Conservation (phyloP, 2,329 filamentous ascomycete species). For the Fusarium bactridioides region DNA sequence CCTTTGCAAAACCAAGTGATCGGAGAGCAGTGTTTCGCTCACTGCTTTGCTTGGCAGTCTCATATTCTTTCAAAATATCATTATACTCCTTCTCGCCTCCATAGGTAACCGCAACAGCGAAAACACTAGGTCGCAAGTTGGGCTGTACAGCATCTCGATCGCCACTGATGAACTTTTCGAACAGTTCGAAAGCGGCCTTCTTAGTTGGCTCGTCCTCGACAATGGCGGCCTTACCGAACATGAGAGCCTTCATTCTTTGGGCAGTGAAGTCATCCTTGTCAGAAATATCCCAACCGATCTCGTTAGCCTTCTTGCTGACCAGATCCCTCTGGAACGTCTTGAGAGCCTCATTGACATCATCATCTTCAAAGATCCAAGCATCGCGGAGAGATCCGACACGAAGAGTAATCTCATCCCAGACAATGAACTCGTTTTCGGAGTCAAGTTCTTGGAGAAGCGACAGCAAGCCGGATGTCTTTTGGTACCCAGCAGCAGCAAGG, state of each 20-base stretch:
- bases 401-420: slow-evolving; percentile 91
- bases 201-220: slow-evolving; percentile 81
- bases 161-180: slow-evolving; percentile 81
- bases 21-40: slow-evolving; percentile 93
- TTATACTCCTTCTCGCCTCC: slow-evolving; percentile 70
- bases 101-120: slow-evolving; percentile 82
- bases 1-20: slow-evolving; percentile 78
- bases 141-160: slow-evolving; percentile 86
- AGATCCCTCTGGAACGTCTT: slow-evolving; percentile 85
- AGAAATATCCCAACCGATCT: slow-evolving; percentile 87
- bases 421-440: slow-evolving; percentile 85
- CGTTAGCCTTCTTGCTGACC: slow-evolving; percentile 80
- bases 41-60: slow-evolving; percentile 70
- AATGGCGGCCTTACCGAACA: slow-evolving; percentile 85
- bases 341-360: slow-evolving; percentile 75
- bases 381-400: slow-evolving; percentile 80
- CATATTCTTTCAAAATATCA: slow-evolving; percentile 41
- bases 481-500: slow-evolving; percentile 87
- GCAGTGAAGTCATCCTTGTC: slow-evolving; percentile 86
- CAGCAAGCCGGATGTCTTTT: slow-evolving; percentile 89
- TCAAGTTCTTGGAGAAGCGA: slow-evolving; percentile 86
- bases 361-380: slow-evolving; percentile 83
- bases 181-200: slow-evolving; percentile 87
- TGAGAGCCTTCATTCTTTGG: slow-evolving; percentile 92
- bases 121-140: slow-evolving; percentile 88